phyloP scores from a whole-genome alignment of 1,139 yeast genomes.

The Pichia sorboxylosa region DNA sequence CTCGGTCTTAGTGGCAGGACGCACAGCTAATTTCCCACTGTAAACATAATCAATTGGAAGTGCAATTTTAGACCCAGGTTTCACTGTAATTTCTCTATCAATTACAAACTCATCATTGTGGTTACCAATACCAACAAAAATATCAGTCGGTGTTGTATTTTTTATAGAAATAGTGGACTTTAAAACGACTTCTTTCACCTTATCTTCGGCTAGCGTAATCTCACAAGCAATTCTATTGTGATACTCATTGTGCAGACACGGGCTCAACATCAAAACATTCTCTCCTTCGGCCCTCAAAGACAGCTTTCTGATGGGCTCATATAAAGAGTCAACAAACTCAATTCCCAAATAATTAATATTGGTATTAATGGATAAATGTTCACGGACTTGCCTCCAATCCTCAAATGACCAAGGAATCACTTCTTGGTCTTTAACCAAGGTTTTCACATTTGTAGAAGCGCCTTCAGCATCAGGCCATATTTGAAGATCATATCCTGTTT shows the following conservation, averaged over 20 bases:
- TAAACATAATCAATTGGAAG: constrained; percentile 67
- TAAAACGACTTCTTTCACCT: constrained; percentile 63
- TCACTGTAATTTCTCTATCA: constrained; percentile 28
- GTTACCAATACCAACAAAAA: constrained; percentile 34
- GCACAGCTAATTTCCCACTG: constrained; percentile 42
- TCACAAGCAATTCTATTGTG: constrained; percentile 71
- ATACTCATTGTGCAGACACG: constrained; percentile 36
- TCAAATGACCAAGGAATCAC: constrained; percentile 82
- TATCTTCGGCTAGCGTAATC: constrained; percentile 56
- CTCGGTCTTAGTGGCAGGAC: constrained; percentile 43
- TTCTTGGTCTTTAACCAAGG: constrained; percentile 37
- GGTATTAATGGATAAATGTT: constrained; percentile 58
- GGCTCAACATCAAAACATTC: constrained; percentile 54
- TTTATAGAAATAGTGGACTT: constrained; percentile 64
- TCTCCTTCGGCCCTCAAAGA: constrained; percentile 81
- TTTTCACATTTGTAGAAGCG: constrained; percentile 18
- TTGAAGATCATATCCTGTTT: constrained; percentile 70
- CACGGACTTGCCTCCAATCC: constrained; percentile 84
- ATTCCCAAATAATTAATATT: constrained; percentile 53
- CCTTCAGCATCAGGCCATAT: constrained; percentile 55
- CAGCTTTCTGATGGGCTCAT: constrained; percentile 41
- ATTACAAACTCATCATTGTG: constrained; percentile 19
- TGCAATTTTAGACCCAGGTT: constrained; percentile 46
- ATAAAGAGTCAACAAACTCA: constrained; percentile 42
- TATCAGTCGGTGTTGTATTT: constrained; percentile 58